Conservation (phyloP, 2,329 filamentous ascomycete genomes). For the Paradendryphiella salina region DNA sequence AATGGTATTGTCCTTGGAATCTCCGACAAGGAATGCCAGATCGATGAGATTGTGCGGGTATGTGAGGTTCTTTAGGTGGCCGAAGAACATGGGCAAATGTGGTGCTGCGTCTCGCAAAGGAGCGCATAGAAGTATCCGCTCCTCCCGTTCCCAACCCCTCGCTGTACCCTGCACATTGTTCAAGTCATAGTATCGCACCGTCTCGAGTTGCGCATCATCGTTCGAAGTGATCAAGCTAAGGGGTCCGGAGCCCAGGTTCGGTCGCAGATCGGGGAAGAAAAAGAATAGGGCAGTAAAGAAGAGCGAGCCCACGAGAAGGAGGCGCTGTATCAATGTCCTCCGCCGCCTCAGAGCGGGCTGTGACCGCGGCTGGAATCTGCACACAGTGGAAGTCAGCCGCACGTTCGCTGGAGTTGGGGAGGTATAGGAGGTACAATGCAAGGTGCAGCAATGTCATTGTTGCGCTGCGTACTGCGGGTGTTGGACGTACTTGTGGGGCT, state of each 20-base stretch:
- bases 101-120: conserved; percentile 89
- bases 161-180: conserved; percentile 88
- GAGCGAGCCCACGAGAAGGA: conserved; percentile 61
- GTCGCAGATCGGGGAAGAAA: conserved; percentile 74
- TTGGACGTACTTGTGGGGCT: conserved; percentile 75
- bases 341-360: conserved; percentile 73
- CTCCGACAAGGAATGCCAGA: conserved; percentile 92
- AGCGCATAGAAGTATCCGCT: conserved; percentile 92
- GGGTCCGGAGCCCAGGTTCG: conserved; percentile 63
- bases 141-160: conserved; percentile 92
- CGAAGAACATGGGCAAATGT: conserved; percentile 97
- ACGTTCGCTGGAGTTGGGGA: conserved; percentile 23
- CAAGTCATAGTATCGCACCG: conserved; percentile 95
- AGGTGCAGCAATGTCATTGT: conserved; percentile 19
- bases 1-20: conserved; percentile 92
- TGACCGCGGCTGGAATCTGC: conserved; percentile 82
- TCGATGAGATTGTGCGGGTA: conserved; percentile 97
- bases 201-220: conserved; percentile 81
- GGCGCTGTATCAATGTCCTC: conserved; percentile 70
- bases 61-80: conserved; percentile 93
- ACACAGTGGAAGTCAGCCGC: conserved; percentile 40
- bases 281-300: conserved; percentile 67
- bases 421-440: conserved; percentile 23
- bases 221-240: conserved; percentile 69
- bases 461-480: conserved; percentile 29